These are phyloP conservation scores for Colletotrichum gloeosporioides DNA, from an alignment of 2,329 filamentous ascomycete genomes.

Conservation along the genomic window DNA sequence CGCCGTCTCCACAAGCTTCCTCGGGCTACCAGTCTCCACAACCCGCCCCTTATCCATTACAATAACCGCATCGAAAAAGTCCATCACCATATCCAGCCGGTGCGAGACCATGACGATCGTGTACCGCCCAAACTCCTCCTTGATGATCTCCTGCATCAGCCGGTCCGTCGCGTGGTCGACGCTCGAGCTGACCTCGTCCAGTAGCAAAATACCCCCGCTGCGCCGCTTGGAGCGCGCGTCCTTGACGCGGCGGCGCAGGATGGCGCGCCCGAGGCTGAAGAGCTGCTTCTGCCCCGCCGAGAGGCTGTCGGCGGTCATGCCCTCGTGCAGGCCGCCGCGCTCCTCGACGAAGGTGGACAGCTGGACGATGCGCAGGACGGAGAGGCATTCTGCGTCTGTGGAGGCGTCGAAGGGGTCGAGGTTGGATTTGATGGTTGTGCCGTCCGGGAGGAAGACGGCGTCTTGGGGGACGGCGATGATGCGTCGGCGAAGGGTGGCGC, in stretches of 20 bases:
- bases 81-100: constrained; percentile 54
- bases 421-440: constrained; percentile 39
- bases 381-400: constrained; percentile 29
- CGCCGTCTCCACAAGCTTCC: constrained; percentile 18
- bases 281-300: constrained; percentile 64
- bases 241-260: constrained; percentile 49
- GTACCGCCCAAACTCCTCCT: constrained; percentile 41
- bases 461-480: constrained; percentile 55
- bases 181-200: constrained; percentile 49
- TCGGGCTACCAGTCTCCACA: constrained; percentile 34
- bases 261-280: constrained; percentile 62
- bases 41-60: constrained; percentile 55
- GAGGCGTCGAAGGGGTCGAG: constrained; percentile 37
- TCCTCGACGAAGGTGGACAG: constrained; percentile 30
- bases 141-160: constrained; percentile 45
- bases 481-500: constrained; percentile 41
- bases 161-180: constrained; percentile 48
- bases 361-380: constrained; percentile 31
- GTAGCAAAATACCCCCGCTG: constrained; percentile 36
- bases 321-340: constrained; percentile 29
- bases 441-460: constrained; percentile 47
- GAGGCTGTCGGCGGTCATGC: constrained; percentile 49
- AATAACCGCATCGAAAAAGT: constrained; percentile 53
- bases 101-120: constrained; percentile 62
- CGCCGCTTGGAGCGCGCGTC: constrained; percentile 2